phyloP scores from a whole-genome alignment of 148 eudicot genomes.

The Vaccinium darrowii region DNA sequence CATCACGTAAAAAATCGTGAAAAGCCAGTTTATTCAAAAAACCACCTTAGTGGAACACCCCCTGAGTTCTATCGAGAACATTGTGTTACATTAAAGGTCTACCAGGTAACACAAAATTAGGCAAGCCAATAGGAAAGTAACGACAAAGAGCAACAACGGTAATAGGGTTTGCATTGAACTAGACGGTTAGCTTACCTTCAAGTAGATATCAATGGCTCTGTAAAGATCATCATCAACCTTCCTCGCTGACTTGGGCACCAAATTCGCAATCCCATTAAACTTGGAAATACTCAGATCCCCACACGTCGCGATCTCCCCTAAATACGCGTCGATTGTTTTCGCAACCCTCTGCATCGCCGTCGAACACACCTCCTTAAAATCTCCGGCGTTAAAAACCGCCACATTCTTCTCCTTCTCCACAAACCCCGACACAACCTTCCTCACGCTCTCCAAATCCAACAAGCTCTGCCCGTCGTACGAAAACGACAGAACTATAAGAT shows the following conservation, averaged over 20 bases:
- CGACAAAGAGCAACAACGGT: too few relatives aligned
- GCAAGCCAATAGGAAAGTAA: too few relatives aligned
- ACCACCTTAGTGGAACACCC: too few relatives aligned
- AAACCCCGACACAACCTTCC: slow-evolving; percentile 70
- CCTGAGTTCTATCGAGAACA: too few relatives aligned
- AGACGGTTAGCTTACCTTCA: slow-evolving; percentile 41
- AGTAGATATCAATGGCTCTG: slow-evolving; percentile 84
- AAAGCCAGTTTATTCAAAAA: too few relatives aligned
- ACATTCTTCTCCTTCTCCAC: slow-evolving; percentile 84
- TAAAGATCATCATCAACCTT: slow-evolving; percentile 85
- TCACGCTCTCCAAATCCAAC: slow-evolving; percentile 82
- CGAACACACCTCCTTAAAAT: slow-evolving; percentile 63
- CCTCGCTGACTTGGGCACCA: slow-evolving; percentile 78
- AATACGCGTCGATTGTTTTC: slow-evolving; percentile 79
- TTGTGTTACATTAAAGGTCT: too few relatives aligned
- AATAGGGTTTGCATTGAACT: neutral
- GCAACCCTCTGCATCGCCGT: slow-evolving; percentile 65
- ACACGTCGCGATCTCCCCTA: slow-evolving; percentile 74
- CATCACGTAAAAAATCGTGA: too few relatives aligned
- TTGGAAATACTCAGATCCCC: slow-evolving; percentile 75
- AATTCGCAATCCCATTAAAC: slow-evolving; percentile 86
- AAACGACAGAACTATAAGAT: slow-evolving; percentile 66
- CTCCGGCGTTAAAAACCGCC: slow-evolving; percentile 80
- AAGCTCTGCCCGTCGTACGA: slow-evolving; percentile 73
- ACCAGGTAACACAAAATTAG: too few relatives aligned